These are phyloP conservation scores for Pythium dissimile DNA, from an alignment of 352 stramenopile species.

Conservation along the genomic window DNA sequence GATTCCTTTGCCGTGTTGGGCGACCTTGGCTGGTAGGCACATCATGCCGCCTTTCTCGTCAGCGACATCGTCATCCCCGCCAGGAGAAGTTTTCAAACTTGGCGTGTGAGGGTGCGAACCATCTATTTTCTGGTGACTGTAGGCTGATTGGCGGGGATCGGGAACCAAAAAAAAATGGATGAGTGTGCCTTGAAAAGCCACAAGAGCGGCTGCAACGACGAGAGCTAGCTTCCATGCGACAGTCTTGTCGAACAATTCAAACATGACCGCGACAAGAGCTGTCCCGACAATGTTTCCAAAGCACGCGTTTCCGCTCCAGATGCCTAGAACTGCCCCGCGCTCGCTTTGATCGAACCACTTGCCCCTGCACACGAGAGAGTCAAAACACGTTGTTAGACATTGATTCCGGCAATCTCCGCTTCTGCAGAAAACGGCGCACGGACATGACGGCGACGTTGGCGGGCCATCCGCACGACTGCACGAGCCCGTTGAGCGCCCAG, in stretches of 20 bases:
- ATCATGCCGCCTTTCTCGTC: constrained; percentile 24
- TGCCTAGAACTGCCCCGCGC: constrained; percentile 86
- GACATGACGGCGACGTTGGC: constrained; percentile 79
- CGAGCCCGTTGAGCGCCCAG: constrained; percentile 74
- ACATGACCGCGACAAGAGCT: constrained; percentile 74
- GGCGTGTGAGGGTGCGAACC: constrained; percentile 42
- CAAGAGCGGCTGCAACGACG: constrained; percentile 78
- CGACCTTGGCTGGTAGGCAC: constrained; percentile 1
- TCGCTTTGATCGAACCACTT: constrained; percentile 90
- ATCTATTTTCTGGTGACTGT: constrained; percentile 45
- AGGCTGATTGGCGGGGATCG: constrained; percentile 57
- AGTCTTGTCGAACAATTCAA: constrained; percentile 67
- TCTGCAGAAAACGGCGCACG: constrained; percentile 23
- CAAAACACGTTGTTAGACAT: background rate
- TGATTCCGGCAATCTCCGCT: no score
- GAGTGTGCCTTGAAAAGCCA: constrained; percentile 86
- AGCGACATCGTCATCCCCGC: background rate
- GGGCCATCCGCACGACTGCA: constrained; percentile 78
- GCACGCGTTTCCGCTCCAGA: constrained; percentile 97
- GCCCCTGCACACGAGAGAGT: constrained; percentile 63
- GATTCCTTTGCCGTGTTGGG: constrained; percentile 67
- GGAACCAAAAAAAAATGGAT: constrained; percentile 82
- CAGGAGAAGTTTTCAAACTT: constrained; percentile 12
- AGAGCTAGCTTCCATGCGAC: constrained; percentile 90
- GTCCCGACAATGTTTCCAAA: constrained; percentile 95